Base-by-base conservation (phyloP, 1,139 yeast genomes). In the Kodamaea alishanica region DNA sequence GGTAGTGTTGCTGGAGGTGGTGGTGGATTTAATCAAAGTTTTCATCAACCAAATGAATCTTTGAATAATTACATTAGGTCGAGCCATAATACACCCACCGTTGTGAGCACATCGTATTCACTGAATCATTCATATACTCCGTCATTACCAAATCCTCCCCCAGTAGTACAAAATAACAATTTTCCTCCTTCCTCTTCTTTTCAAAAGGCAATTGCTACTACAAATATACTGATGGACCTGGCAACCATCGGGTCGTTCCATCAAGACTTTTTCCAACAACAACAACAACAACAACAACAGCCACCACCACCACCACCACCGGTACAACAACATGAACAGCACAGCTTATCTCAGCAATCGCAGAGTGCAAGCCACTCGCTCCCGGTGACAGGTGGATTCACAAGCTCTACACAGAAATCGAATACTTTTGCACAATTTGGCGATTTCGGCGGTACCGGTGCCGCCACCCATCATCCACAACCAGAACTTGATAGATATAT, bases 21-120 rank as follows among this genome's bases (percentile, higher is more conserved):
- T 2, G 10, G 24, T 9, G 33, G 25, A 8, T 31, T 20, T 26
- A 27, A 29, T 11, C 20, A 15, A 15, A 15, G 20, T 15, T 11
- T 41, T 53, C 48, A 41, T 24, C 10, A 25, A 31, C 25, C 37
- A 30, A 4, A 57, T 49, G 58, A 64, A 40, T 55, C 66, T 40
- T 22, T 38, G 7, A 42, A 63, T 48, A 62, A 63, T 48, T 70
- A 65, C 47, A 64, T 70, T 15, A 75, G 75, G 8, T 58, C 70
- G 12, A 62, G 70, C 36, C 82, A 77, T 52, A 75, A 77, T 52
- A 75, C 81, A 2, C 84, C 83, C 5, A 73, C 73, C 33, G 76
- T 67, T 33, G 71, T 77, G 11, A 67, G 75, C 44, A 62, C 70
- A 8, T 73, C 79, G 4, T 75, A 75, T 52, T 58, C 70, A 8